Percentiles rank a stretch among this genome's conserved stretches.
phyloP scores from a whole-genome alignment of 805 yeast species.

The Monosporozyma aquatica region DNA sequence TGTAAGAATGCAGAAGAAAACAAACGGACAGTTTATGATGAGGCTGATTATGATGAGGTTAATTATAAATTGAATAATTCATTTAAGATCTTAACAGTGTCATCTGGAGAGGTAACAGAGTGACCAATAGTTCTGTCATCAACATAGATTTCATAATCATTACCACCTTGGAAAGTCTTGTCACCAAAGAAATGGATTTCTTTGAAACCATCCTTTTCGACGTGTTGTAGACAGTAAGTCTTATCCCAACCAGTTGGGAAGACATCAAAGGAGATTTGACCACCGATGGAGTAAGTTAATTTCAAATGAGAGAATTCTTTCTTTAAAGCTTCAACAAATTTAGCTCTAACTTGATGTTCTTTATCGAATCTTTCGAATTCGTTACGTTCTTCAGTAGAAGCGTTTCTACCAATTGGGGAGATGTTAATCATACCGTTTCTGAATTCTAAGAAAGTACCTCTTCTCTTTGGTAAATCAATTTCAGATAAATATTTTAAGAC shows the following conservation, averaged over 20 bases:
- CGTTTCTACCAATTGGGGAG: slow-evolving; percentile 98
- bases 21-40: too few species aligned
- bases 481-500: slow-evolving; percentile 76
- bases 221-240: slow-evolving; percentile 94
- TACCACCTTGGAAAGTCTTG: slow-evolving; percentile 94
- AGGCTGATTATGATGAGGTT: too few species aligned
- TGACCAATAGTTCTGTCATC: slow-evolving; percentile 95
- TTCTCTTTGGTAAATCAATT: slow-evolving; percentile 87
- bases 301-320: slow-evolving; percentile 74
- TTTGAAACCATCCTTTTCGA: slow-evolving; percentile 73
- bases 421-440: slow-evolving; percentile 99
- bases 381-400: slow-evolving; percentile 85
- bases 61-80: slow-evolving; percentile 52
- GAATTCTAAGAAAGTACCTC: slow-evolving; percentile 98
- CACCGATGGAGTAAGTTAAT: slow-evolving; percentile 96
- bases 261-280: slow-evolving; percentile 97
- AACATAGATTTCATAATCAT: slow-evolving; percentile 91
- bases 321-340: slow-evolving; percentile 76
- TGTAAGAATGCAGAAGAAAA: not conserved
- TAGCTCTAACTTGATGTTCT: slow-evolving; percentile 70
- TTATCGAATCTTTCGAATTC: slow-evolving; percentile 84
- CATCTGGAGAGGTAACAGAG: slow-evolving; percentile 80
- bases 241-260: slow-evolving; percentile 99
- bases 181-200: slow-evolving; percentile 97
- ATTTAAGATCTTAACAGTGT: slow-evolving; percentile 76